Evolutionary conservation across 164 flowering plant genomes (phyloP), one percentile per base, ranked within the genome.

Genomic region (Tetracentron sinense): DNA sequence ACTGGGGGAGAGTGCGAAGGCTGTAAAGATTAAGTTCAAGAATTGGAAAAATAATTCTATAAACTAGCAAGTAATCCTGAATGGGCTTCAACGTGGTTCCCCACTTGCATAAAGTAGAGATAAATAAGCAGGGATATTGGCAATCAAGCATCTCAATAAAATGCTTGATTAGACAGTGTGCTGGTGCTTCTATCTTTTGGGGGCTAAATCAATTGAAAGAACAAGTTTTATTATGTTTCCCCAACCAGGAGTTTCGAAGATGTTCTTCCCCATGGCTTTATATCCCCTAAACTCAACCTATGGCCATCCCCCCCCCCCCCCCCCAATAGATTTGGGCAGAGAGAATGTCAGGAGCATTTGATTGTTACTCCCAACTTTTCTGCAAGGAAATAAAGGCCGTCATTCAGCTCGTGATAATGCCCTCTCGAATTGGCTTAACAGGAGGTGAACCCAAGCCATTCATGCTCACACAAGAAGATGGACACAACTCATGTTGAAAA

Each of bases 21-120:
- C 60, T 26, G 55, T 71, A 47, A 69, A 75, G 65, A 51, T 63
- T 19, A 70, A 61, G 31, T 33, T 70, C 44, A 69, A 48, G 54
- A 69, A 67, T 29, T 61, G 58, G 71, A 64, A 63, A 46, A 47
- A 56, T 35, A 21, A 60, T 54, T 23, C 65, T 51, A 12, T 54
- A 25, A 35, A 67, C 48, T 55, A 67, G 38, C 48, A 61, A 61
- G 61, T 48, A 23, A 62, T 47, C 19, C 33, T 60, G 49, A 65
- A 61, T 47, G 29, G 56, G 65, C 23, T 29, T 49, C 33, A 29
- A 33, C 22, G 53, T 54, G 53, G 63, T 61, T 67, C 65, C 26
- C 65, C 42, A 6, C 21, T 33, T 42, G 52, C 27, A 25, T 22
- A 44, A 54, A 53, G 53, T 21, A 29, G 52, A 44, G n/a, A 26